Conservation (phyloP, 2,329 filamentous ascomycete genomes). For the Fusarium humuli region DNA sequence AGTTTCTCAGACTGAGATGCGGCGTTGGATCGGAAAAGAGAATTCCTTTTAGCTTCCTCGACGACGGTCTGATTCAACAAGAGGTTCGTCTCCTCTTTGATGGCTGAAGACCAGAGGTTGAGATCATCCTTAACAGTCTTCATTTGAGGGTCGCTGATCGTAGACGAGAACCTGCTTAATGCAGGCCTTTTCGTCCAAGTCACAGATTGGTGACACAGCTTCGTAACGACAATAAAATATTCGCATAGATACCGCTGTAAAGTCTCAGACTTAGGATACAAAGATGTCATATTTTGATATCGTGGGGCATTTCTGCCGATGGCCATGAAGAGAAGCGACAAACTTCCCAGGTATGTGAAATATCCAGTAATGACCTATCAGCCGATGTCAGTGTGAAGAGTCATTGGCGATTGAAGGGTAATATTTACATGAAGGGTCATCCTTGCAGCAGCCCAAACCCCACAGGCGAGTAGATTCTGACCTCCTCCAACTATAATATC, state of each 20-base stretch:
- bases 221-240: constrained; percentile 56
- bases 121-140: constrained; percentile 51
- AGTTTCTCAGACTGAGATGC: no score
- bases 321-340: constrained; percentile 55
- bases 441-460: constrained; percentile 59
- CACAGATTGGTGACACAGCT: constrained; percentile 53
- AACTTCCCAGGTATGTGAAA: constrained; percentile 50
- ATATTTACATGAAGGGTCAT: constrained; percentile 37
- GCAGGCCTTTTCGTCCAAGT: constrained; percentile 50
- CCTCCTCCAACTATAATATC: constrained; percentile 53
- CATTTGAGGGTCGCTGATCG: constrained; percentile 50
- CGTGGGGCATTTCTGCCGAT: constrained; percentile 55
- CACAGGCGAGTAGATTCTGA: constrained; percentile 58
- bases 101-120: constrained; percentile 49
- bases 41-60: no score
- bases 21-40: no score
- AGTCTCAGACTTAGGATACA: constrained; percentile 54
- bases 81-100: constrained; percentile 49
- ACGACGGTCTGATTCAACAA: constrained; percentile 43
- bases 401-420: accelerated
- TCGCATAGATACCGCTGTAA: constrained; percentile 54
- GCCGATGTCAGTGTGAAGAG: accelerated
- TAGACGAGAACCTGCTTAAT: constrained; percentile 47
- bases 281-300: constrained; percentile 52
- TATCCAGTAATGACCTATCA: constrained; percentile 20